Conservation (phyloP, 768 basidiomycete species). For the Cyathus striatus region DNA sequence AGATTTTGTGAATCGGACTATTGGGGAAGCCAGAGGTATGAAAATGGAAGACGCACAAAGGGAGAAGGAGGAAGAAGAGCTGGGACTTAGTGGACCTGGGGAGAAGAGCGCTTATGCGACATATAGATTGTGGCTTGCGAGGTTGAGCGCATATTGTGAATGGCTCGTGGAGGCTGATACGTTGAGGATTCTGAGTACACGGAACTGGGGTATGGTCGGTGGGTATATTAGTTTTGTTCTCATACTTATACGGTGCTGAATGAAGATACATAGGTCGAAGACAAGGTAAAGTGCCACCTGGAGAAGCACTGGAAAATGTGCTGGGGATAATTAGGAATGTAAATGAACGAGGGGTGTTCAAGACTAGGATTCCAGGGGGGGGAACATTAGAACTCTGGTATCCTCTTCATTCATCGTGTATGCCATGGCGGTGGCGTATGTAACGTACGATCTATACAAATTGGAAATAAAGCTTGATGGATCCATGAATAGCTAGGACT, state of each 20-base stretch:
- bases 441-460: too few relatives aligned
- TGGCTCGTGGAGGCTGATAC: constrained; percentile 86
- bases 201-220: constrained; percentile 93
- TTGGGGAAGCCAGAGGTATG: too few relatives aligned
- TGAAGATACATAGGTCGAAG: constrained; percentile 15
- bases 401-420: too few relatives aligned
- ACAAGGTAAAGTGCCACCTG: background rate
- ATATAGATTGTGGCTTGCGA: constrained; percentile 86
- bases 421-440: too few relatives aligned
- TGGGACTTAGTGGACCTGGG: constrained; percentile 62
- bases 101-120: constrained; percentile 66
- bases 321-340: constrained; percentile 52
- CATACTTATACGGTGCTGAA: constrained; percentile 1
- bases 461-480: too few relatives aligned
- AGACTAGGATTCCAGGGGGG: constrained; percentile 63
- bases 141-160: constrained; percentile 65
- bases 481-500: too few relatives aligned
- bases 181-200: constrained; percentile 87
- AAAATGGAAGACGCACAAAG: too few relatives aligned
- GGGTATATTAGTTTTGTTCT: constrained; percentile 16
- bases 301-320: constrained; percentile 37
- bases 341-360: constrained; percentile 62
- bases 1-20: too few relatives aligned
- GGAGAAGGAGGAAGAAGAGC: too few relatives aligned
- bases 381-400: constrained; percentile 17